Evolutionary conservation across 495 filamentous ascomycete species (phyloP), one percentile per base, ranked within the genome.

Genomic region (Aspergillus incahuasiensis): DNA sequence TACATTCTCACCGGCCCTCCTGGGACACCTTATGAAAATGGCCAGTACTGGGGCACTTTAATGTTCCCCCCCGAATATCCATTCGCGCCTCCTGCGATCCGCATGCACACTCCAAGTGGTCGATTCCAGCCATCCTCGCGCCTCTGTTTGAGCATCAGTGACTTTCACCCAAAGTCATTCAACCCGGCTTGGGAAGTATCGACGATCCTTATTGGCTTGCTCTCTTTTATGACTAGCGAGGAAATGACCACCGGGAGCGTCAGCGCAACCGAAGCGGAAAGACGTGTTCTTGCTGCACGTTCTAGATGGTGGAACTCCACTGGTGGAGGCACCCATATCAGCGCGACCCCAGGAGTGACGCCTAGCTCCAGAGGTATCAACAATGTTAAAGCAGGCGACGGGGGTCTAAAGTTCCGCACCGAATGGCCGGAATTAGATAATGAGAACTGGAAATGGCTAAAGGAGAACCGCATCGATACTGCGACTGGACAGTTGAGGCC

Each of bases 171-270:
- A 0, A 91, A 92, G 63, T 92, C 88, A 38, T 98, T 98, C 80
- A 98, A 98, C 66, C 94, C 94, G 9, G 92, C 94, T n/a, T 98
- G 94, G 94, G 91, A 95, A 62, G 94, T 97, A 11, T 90, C 86
- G 41, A 98, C 94, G 3, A 98, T 98, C 62, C 77, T 98, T 18
- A 96, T 96, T 56, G 94, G 94, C 38, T 78, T 98, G 16, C 78
- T 97, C 53, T 91, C 87, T 39, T 98, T 98, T 70, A 98, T 98
- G 94, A 97, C 92, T 3, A 90, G 87, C 56, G 92, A 98, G 64
- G 94, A 98, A 74, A 97, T 97, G 92, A 98, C 94, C 1, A 97
- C 95, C 1, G 94, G 94, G 4, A 90, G 85, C 39, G 83, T 98
- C n/a, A 84, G 84, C 32, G 89, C 86, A 6, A 83, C 83, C 7